phyloP scores from a whole-genome alignment of 441 rosid species.

The Hypseocharis bilobata region DNA sequence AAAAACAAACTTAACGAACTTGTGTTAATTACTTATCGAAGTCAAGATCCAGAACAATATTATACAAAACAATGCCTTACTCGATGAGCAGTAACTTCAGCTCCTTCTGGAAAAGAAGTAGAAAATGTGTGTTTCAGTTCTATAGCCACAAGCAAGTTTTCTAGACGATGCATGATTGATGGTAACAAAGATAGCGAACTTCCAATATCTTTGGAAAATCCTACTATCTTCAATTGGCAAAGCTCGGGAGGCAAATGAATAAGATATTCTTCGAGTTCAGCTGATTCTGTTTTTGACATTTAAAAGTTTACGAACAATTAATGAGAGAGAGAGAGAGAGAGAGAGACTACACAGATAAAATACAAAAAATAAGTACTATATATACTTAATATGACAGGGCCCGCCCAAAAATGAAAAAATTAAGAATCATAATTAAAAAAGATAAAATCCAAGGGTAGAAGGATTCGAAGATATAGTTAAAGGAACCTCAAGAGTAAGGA shows the following conservation, averaged over 20 bases:
- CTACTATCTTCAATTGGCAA: constrained; percentile 72
- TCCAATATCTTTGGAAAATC: constrained; percentile 85
- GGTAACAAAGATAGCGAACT: constrained; percentile 86
- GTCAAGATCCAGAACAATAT: constrained; percentile 16
- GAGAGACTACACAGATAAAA: neutral
- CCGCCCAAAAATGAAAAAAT: too few relatives aligned
- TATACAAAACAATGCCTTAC: constrained; percentile 35
- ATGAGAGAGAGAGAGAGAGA: constrained; percentile 12
- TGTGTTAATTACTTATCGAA: constrained; percentile 20
- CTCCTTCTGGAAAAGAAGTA: constrained; percentile 61
- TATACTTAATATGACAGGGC: neutral
- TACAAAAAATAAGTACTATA: neutral
- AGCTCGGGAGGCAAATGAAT: constrained; percentile 80
- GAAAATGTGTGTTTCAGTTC: constrained; percentile 66
- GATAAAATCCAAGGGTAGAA: neutral
- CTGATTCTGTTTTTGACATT: constrained; percentile 43
- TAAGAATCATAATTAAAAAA: too few relatives aligned
- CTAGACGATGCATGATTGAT: constrained; percentile 84
- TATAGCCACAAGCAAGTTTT: constrained; percentile 84
- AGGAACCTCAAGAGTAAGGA: neutral
- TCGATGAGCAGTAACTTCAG: constrained; percentile 55
- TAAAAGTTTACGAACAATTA: constrained; percentile 6
- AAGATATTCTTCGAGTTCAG: constrained; percentile 67
- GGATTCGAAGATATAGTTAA: neutral
- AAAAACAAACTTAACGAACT: constrained; percentile 11